A percentile compares a stretch with the other conserved stretches of the same genome.
These are phyloP conservation scores for Hibiscus tridactylites DNA, from an alignment of 345 rosid species.

Conservation along the genomic window DNA sequence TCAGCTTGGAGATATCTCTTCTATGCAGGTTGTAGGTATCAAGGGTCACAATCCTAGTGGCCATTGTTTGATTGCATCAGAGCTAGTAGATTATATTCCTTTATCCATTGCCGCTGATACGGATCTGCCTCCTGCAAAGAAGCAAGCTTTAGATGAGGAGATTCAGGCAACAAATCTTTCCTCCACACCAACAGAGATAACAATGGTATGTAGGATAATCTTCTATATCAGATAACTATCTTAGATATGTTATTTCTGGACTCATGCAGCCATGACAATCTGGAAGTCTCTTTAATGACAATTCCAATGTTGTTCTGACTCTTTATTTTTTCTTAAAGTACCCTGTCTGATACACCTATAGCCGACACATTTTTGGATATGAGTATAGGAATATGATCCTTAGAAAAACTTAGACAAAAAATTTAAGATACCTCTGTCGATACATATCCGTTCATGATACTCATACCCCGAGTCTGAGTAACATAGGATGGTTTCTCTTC, in stretches of 20 bases:
- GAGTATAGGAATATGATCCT: neutral
- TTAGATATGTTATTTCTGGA: neutral
- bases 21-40: slow-evolving; percentile 70
- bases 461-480: neutral
- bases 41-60: slow-evolving; percentile 94
- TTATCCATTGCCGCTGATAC: slow-evolving; percentile 27
- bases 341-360: neutral
- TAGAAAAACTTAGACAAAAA: neutral
- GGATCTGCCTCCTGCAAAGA: slow-evolving; percentile 61
- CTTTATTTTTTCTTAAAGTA: no score
- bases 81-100: slow-evolving; percentile 63
- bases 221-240: slow-evolving; percentile 8
- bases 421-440: neutral
- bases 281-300: neutral
- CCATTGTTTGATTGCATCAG: slow-evolving; percentile 81
- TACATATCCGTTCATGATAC: neutral
- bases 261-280: neutral
- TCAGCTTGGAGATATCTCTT: slow-evolving; percentile 16
- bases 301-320: neutral
- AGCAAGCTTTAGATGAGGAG: slow-evolving; percentile 59
- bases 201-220: slow-evolving; percentile 47
- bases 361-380: neutral
- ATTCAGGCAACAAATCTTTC: slow-evolving; percentile 26
- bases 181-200: slow-evolving; percentile 30
- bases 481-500: neutral